Evolutionary conservation across 176 grass and related monocot species (phyloP), one percentile per base, ranked within the genome.

Genomic region (Melocanna baccifera): DNA sequence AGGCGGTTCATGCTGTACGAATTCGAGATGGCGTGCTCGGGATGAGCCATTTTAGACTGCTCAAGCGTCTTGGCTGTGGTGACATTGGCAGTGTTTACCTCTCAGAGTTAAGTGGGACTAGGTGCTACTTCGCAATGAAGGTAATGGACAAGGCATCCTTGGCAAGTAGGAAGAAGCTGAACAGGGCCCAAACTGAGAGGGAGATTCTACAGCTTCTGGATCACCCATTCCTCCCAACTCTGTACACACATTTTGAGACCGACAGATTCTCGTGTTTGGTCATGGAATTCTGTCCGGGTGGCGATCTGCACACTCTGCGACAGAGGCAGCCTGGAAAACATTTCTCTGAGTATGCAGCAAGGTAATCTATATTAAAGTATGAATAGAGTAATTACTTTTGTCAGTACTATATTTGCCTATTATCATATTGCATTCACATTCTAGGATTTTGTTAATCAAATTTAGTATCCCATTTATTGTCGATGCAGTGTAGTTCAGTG

Each of bases 91-190:
- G 90, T 61, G 95, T 98, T 72, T 98, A 98, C 76, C 86, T 98
- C 53, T 98, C 95, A n/a, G 95, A 98, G 76, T 79, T 98, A 25
- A 95, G 92, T 65, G 88, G 92, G 9, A 98, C 95, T 28, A 87
- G 91, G 61, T 95, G 96, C 82, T 98, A 93, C 88, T 95, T 95
- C 70, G 96, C 96, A 36, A 98, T 98, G 93, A 98, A 98, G 81
- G 96, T 98, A 50, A 96, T 96, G 93, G 93, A 96, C 80, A 96
- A 96, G 81, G 93, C 93, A 69, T 92, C 91, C 66, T 79, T 97
- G 72, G 91, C 89, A 23, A 97, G 94, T 72, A 89, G 94, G 84
- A 97, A 97, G 81, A 97, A 97, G 83, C 71, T 97, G 78, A 97
- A 93, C 25, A 88, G 94, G 84, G 91, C 94, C 83, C 94, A 97